Conservation (phyloP, 768 basidiomycete species). For the Leccinum subgranulosum region DNA sequence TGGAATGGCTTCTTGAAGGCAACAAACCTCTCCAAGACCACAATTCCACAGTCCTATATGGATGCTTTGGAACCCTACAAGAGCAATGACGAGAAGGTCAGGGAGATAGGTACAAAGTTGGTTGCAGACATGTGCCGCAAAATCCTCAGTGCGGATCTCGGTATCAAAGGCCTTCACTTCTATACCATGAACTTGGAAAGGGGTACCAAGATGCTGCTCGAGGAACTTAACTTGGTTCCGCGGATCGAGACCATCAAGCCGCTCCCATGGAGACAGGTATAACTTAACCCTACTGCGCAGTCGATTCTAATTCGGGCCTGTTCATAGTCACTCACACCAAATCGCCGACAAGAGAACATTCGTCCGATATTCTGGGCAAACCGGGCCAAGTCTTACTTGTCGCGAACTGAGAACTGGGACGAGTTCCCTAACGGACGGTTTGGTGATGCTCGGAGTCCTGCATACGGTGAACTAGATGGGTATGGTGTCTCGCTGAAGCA, state of each 20-base stretch:
- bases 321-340: constrained; percentile 83
- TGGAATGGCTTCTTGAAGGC: constrained; percentile 93
- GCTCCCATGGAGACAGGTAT: constrained; percentile 93
- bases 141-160: constrained; percentile 77
- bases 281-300: constrained; percentile 14
- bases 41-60: constrained; percentile 72
- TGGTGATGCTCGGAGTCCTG: constrained; percentile 95
- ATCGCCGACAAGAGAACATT: constrained; percentile 85
- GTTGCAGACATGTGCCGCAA: constrained; percentile 92
- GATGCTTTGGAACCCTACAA: constrained; percentile 83
- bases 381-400: constrained; percentile 89
- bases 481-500: constrained; percentile 94
- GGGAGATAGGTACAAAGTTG: constrained; percentile 88
- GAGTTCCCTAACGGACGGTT: constrained; percentile 99
- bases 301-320: constrained; percentile 4
- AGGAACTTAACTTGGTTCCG: constrained; percentile 87
- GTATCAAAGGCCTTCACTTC: constrained; percentile 88
- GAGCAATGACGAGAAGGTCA: constrained; percentile 90
- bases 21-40: constrained; percentile 71
- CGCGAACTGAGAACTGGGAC: constrained; percentile 98
- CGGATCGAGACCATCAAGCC: constrained; percentile 90
- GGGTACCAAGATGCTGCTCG: constrained; percentile 91
- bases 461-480: constrained; percentile 96
- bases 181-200: constrained; percentile 98
- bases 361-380: constrained; percentile 99